Evolutionary conservation across 1,139 yeast species (phyloP), one percentile per base, ranked within the genome.

Genomic region (Candida sp.): DNA sequence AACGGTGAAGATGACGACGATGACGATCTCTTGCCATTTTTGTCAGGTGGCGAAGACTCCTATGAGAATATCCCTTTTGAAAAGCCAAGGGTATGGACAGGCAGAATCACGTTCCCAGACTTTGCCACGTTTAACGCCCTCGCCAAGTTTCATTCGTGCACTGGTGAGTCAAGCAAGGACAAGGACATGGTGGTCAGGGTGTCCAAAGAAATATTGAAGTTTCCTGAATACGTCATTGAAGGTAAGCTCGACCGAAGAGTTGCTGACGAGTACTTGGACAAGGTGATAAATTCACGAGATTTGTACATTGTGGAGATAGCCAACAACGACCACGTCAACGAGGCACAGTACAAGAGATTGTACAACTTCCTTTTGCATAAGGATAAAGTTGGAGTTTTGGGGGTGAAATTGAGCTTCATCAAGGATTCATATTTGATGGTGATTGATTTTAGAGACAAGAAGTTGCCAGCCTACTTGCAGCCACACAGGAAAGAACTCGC

Each of bases 351-450:
- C 61, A 68, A 73, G 40, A 80, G 76, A 53, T 67, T 89, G 41
- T 84, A 74, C 63, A 74, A 78, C 31, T 86, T 86, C 63, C 80
- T 86, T 57, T 61, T 69, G 39, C 60, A 70, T 3, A 73, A 81
- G 44, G 64, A 67, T 43, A 84, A 85, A 61, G 84, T 78, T 47
- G 96, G 93, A 0, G 94, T 88, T 22, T 70, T 88, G 44, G 26
- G 35, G 7, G 77, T 74, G 23, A 73, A 66, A 54, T 82, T 80
- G 1, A 57, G 65, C 23, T 74, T 77, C 56, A 85, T 86, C 33
- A 88, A 87, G 61, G 96, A 88, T 63, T 77, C 86, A 2, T 89
- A 88, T 65, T 57, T 89, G 44, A 65, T 87, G 33, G 78, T 90
- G 1, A 57, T 83, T 25, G 72, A 66, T 54, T 64, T 65, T 50